Percentiles rank a stretch among this genome's conserved stretches.
These are phyloP conservation scores for Daedaleopsis nitida DNA, from an alignment of 768 basidiomycete genomes.

Conservation along the genomic window DNA sequence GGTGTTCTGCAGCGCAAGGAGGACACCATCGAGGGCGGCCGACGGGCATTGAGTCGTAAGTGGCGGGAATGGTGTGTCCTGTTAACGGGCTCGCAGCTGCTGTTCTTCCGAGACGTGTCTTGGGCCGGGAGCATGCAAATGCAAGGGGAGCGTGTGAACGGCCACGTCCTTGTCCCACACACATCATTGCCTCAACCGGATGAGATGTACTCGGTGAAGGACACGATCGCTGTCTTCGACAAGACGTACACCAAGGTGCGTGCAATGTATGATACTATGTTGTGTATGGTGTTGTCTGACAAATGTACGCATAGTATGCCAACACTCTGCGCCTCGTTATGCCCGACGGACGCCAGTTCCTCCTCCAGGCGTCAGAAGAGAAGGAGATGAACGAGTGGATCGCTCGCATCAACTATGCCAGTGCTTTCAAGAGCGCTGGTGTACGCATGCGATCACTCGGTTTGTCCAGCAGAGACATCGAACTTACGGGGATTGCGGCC, in stretches of 20 bases:
- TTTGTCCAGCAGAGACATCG: constrained; percentile 69
- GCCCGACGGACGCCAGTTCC: constrained; percentile 76
- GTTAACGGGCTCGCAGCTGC: constrained; percentile 85
- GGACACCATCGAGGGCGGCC: constrained; percentile 75
- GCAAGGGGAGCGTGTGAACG: constrained; percentile 39
- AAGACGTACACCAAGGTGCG: constrained; percentile 74
- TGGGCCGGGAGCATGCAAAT: constrained; percentile 52
- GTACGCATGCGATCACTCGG: constrained; percentile 77
- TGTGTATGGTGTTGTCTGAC: background rate
- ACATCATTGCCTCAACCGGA: constrained; percentile 69
- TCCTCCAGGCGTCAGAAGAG: constrained; percentile 73
- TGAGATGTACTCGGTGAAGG: constrained; percentile 77
- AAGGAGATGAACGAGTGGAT: constrained; percentile 89
- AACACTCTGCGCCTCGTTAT: constrained; percentile 79
- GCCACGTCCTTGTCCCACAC: constrained; percentile 41
- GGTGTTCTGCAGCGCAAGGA: constrained; percentile 84
- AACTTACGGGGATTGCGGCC: constrained; percentile 82
- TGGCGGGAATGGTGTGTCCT: constrained; percentile 88
- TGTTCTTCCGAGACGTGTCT: constrained; percentile 80
- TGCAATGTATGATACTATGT: background rate
- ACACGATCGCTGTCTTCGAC: constrained; percentile 82
- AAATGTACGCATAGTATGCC: constrained; percentile 41
- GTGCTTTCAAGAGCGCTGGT: constrained; percentile 84
- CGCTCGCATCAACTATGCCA: constrained; percentile 89
- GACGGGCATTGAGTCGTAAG: constrained; percentile 74